Base-by-base conservation (phyloP, 148 eudicot species). In the Chenopodium berlandieri region DNA sequence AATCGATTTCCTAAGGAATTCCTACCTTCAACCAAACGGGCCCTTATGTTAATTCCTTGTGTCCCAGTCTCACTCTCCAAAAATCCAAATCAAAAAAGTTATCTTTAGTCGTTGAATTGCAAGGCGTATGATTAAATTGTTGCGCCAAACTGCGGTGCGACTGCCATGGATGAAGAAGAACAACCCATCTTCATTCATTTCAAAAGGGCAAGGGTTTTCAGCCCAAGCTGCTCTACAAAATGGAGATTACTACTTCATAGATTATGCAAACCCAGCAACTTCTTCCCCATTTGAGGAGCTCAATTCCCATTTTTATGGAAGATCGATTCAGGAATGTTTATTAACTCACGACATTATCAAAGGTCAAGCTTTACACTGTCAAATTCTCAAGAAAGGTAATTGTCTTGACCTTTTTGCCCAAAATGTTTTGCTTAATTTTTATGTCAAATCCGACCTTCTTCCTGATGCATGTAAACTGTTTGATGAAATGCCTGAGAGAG, bases 351-450 rank as follows among this genome's bases (percentile, higher is more conserved):
- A 87, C 5, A 60, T 82, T 72, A 30, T 31, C 69, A 70, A 9
- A 7, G 98, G 94, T 4, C 88, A 87, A 44, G 77, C 86, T 63
- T 73, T 91, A 30, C 97, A 95, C 63, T 88, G 93, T 75, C 88
- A 90, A 7, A 76, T 89, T 9, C 13, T 91, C 11, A 95, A 95
- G 82, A 80, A 58, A 75, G 98, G 97, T 25, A 83, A 88, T 79
- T 86, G 89, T 64, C 82, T 95, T 73, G 94, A 93, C 86, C 81
- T 93, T 31, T 93, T 93, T 81, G 92, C 85, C 25, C 76, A 75
- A 71, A 95, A 95, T 74, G 79, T 93, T 52, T 85, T 93, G 54
- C 84, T 95, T 7, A 89, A 95, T n/a, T 58, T 91, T 64, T 95
- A 95, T 74, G 88, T 88, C 0, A 91, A 91, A 70, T 85, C 82